phyloP scores from a whole-genome alignment of 768 basidiomycete species.

The Leucosporidium creatinivorum region DNA sequence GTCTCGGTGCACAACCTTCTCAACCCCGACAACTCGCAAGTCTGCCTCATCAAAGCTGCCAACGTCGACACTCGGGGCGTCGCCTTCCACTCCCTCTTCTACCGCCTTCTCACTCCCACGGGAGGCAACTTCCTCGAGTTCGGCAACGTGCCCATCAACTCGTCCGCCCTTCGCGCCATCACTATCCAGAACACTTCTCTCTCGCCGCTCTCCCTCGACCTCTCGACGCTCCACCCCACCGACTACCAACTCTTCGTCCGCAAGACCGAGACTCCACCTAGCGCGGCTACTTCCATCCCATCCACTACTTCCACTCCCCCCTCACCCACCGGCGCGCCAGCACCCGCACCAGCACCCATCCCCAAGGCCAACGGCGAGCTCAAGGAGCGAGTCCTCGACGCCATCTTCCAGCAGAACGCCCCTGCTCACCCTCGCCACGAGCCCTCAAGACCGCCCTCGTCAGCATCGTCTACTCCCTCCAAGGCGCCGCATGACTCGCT shows the following conservation, averaged over 20 bases:
- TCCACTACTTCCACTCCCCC: background rate
- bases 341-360: background rate
- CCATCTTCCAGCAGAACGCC: constrained; percentile 21
- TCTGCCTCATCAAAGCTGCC: constrained; percentile 37
- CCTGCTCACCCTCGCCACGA: constrained; percentile 27
- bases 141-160: constrained; percentile 39
- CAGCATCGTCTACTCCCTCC: constrained; percentile 9
- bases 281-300: background rate
- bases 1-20: constrained; percentile 39
- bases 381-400: constrained; percentile 42
- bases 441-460: background rate
- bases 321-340: background rate
- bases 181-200: constrained; percentile 37
- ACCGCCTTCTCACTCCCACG: constrained; percentile 40
- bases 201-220: constrained; percentile 32
- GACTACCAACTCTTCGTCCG: constrained; percentile 37
- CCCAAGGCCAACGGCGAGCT: constrained; percentile 29
- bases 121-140: constrained; percentile 42
- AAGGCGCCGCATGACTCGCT: constrained; percentile 35
- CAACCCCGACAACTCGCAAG: constrained; percentile 38
- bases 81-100: constrained; percentile 41
- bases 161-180: constrained; percentile 34
- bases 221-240: constrained; percentile 39
- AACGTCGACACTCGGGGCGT: constrained; percentile 41
- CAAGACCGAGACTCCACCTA: background rate